Base-by-base conservation (phyloP, 2,329 filamentous ascomycete genomes). In the Beauveria varroae region DNA sequence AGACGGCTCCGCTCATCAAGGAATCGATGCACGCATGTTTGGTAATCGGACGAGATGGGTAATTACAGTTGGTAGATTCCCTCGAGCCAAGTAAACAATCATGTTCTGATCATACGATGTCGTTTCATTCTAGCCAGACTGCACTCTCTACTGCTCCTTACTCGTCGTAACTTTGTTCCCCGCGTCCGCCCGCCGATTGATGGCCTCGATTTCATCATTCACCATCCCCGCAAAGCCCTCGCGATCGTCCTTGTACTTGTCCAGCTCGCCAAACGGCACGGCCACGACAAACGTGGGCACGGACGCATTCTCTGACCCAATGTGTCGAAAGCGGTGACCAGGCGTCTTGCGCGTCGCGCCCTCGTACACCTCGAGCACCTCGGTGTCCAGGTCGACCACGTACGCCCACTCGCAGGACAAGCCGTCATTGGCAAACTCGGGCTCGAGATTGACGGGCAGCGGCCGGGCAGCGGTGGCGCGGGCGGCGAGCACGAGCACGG, bases 331-430 rank as follows among this genome's bases (percentile, higher is more conserved):
- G 16, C 59, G 59, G 10, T 61, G 59, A 3, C 46, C 43, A 1
- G 51, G 59, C 4, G 41, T 28, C 52, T 61, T 61, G 16, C 0
- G 5, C 16, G 24, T 5, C 5, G 28, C 30, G 20, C 52, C 59
- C 41, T 22, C 18, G 41, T 50, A 56, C 22, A 61, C 49, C 34
- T 61, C 59, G 18, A 61, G 44, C 14, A 26, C 43, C 1, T 56
- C 51, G 18, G 16, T 6, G 44, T 61, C 59, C 4, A 61, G 44
- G 52, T 61, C 59, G 14, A 61, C 46, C 9, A 61, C 59, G 52
- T 61, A 61, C 8, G 59, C 43, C 51, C 52, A 61, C 43, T 61
- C 59, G 37, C 59, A 61, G 10, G 28, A 40, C 5, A 61, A 44
- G 18, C 26, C 20, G n/a, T 61, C 52, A 44, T 61, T 61, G 28